These are phyloP conservation scores for Cyclotella baltica DNA, from an alignment of 108 stramenopile species.

Conservation along the genomic window DNA sequence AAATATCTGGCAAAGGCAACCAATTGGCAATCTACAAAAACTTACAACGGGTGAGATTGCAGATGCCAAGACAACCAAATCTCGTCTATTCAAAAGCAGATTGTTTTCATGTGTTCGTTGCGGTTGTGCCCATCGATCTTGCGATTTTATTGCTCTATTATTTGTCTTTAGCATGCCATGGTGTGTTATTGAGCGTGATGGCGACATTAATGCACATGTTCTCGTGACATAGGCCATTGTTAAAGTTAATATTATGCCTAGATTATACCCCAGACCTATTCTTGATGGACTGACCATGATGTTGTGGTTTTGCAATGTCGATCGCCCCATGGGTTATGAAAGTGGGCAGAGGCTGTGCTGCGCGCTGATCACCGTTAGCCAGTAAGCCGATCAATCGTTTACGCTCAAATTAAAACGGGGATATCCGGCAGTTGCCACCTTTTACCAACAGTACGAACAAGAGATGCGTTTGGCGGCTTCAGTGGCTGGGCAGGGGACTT, in stretches of 20 bases:
- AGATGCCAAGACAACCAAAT: conserved; percentile 4
- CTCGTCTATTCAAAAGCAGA: not conserved
- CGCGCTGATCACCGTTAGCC: no score
- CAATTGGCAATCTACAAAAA: not conserved
- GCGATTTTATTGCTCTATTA: not conserved
- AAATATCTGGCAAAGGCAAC: not conserved
- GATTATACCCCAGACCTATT: not conserved
- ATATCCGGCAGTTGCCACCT: no score
- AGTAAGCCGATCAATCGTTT: no score
- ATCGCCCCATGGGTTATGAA: no score
- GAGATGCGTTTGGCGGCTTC: no score
- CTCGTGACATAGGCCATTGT: not conserved
- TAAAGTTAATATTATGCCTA: not conserved
- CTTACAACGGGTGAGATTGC: conserved; percentile 14
- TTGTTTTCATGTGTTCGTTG: not conserved
- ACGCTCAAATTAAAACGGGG: no score
- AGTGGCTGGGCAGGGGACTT: no score
- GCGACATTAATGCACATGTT: not conserved
- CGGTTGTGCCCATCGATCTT: not conserved
- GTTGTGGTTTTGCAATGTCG: not conserved
- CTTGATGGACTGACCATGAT: not conserved
- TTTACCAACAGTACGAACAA: no score
- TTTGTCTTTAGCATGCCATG: not conserved
- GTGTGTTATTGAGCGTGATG: not conserved
- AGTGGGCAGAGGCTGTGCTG: no score